Conservation (phyloP, 176 grass and related monocot species). For the Raddia guianensis region DNA sequence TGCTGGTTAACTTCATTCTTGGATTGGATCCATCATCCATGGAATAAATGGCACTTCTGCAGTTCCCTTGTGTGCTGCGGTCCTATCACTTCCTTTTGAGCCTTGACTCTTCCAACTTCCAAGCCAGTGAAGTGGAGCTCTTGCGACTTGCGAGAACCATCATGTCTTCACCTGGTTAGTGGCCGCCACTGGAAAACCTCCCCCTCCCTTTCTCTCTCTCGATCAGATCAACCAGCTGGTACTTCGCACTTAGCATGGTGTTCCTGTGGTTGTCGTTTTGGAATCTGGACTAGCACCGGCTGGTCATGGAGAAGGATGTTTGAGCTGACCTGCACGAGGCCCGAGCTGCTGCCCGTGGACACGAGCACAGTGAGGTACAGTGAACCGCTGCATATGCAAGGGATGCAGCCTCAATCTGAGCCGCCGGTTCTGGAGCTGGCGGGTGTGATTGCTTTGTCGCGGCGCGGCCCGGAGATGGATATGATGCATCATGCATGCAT, state of each 20-base stretch:
- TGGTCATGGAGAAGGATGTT: background rate
- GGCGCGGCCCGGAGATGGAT: background rate
- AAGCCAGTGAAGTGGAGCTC: background rate
- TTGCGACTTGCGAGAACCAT: background rate
- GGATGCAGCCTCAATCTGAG: background rate
- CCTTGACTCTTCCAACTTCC: conserved; percentile 35
- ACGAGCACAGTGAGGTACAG: background rate
- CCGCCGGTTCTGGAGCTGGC: background rate
- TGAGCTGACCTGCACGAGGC: background rate
- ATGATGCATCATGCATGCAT: too few species aligned
- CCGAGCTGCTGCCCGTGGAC: background rate
- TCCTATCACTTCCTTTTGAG: conserved; percentile 14
- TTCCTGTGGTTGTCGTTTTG: background rate
- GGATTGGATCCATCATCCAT: background rate
- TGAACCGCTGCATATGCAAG: too few species aligned
- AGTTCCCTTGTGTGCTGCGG: conserved; percentile 18
- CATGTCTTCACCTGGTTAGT: background rate
- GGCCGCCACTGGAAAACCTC: background rate
- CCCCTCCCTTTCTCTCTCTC: too few species aligned
- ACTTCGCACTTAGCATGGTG: background rate
- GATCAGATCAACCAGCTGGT: conserved; percentile 3
- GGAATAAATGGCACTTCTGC: conserved; percentile 18
- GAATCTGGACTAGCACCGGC: background rate
- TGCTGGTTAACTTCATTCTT: conserved; percentile 14
- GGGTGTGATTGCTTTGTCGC: conserved; percentile 21